Evolutionary conservation across 164 flowering plant species (phyloP), one percentile per base, ranked within the genome.

Genomic region (Aristolochia contorta): DNA sequence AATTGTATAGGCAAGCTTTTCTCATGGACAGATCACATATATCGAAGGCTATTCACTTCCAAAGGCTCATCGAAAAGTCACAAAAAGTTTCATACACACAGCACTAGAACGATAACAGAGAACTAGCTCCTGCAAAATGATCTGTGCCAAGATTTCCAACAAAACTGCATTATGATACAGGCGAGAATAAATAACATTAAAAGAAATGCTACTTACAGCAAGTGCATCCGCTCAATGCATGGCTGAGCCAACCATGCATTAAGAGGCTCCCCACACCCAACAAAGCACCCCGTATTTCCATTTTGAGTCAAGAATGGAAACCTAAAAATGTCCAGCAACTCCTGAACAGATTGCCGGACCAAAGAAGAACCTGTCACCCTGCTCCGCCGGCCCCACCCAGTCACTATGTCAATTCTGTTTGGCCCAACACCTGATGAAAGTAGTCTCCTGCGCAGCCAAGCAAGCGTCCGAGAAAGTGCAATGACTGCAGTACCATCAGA

Each of bases 321-420:
- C 23, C 80, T 63, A 62, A 94, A 94, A 20, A 84, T 68, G 54
- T 75, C 59, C 25, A 91, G 84, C 63, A 94, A 76, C 22, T 94
- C 88, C 60, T 85, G 80, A 51, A 94, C 96, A 1, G 96, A 78
- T 65, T 86, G 86, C 65, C 97, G 78, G 45, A 90, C 97, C 51
- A 94, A 51, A 43, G 97, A 91, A 9, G 95, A 25, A 58, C 99
- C 99, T 1, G 96, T 88, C 41, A 94, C 93, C 73, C 84, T 67
- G 68, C 97, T 94, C 60, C 99, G 78, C n/a, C 95, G 74, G 6
- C 99, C 97, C 99, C 99, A 88, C 2, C 99, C 97, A 1, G 97
- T 94, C 46, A 94, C 88, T 56, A 91, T 94, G 62, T 94, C 99
- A 20, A 91, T 79, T 18, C 96, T 75, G 63, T 60, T 74, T 7